A percentile compares a stretch with the other conserved stretches of the same genome.
phyloP scores from a whole-genome alignment of 371 early-diverging fungal genomes.

The Mucor mucedo region DNA sequence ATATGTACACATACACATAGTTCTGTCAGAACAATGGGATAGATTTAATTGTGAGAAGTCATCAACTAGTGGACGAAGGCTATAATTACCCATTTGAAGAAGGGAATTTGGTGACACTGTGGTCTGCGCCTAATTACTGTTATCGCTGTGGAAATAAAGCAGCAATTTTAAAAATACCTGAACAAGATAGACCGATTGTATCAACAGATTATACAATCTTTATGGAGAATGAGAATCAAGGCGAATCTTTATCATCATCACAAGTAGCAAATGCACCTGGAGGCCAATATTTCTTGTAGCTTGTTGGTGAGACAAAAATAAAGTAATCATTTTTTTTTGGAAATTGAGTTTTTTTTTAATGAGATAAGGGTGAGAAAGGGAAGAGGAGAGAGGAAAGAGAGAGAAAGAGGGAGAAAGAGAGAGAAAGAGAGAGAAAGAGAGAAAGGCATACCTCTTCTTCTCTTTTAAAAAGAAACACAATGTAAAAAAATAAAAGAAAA shows the following conservation, averaged over 20 bases:
- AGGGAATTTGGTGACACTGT: conserved; percentile 98
- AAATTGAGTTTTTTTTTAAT: not conserved
- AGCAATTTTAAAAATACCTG: conserved; percentile 87
- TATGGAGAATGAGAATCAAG: conserved; percentile 79
- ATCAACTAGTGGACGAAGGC: conserved; percentile 97
- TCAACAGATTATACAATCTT: conserved; percentile 77
- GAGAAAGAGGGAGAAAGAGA: conserved; percentile 1
- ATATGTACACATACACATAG: conserved; percentile 41
- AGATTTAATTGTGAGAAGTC: conserved; percentile 92
- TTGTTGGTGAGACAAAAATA: too few species aligned
- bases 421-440: not conserved
- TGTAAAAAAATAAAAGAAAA: not conserved
- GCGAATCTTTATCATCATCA: conserved; percentile 27
- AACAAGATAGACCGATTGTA: conserved; percentile 83
- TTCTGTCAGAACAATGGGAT: conserved; percentile 98
- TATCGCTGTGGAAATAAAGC: conserved; percentile 99
- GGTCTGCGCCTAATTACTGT: conserved; percentile 99
- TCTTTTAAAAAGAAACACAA: too few species aligned
- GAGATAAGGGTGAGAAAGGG: too few species aligned
- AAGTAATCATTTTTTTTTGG: too few species aligned
- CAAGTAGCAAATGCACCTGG: conserved; percentile 39
- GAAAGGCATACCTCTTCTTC: too few species aligned
- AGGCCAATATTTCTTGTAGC: conserved; percentile 51
- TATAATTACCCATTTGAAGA: conserved; percentile 98
- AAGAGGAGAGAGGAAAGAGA: too few species aligned